A percentile compares a stretch with the other conserved stretches of the same genome.
These are phyloP conservation scores for Ophiostoma populinum DNA, from an alignment of 2,329 filamentous ascomycete genomes.

Conservation along the genomic window DNA sequence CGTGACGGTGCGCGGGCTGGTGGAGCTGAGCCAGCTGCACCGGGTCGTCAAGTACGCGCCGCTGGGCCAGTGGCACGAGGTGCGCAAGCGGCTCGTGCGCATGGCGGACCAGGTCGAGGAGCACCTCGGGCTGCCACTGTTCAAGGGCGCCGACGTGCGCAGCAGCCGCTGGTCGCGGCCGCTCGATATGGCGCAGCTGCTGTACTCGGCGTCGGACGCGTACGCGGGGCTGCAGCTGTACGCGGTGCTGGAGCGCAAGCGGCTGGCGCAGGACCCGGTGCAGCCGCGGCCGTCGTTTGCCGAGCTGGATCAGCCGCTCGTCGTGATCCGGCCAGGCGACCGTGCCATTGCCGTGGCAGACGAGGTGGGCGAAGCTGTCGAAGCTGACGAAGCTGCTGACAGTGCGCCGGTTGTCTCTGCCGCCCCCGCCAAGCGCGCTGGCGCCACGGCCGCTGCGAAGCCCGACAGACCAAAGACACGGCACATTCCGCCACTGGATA, in stretches of 20 bases:
- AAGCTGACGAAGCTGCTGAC: background rate
- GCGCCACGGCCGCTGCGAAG: no score
- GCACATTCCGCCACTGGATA: no score
- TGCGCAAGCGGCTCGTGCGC: conserved; percentile 50
- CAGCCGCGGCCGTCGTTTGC: conserved; percentile 54
- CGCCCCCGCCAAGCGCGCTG: no score
- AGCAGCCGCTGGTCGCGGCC: conserved; percentile 55
- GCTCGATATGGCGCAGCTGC: conserved; percentile 46
- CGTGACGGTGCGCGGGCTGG: conserved; percentile 46
- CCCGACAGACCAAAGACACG: no score
- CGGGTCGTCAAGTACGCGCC: conserved; percentile 54
- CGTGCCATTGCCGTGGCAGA: conserved; percentile 16
- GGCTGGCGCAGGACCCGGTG: conserved; percentile 46
- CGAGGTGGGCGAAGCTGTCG: conserved; percentile 15
- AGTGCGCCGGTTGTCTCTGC: no score
- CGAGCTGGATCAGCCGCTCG: conserved; percentile 49
- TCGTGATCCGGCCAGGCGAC: conserved; percentile 27
- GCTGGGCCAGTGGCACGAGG: conserved; percentile 28
- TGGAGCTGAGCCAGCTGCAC: conserved; percentile 73
- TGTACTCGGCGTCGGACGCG: conserved; percentile 65
- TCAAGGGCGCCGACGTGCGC: conserved; percentile 54
- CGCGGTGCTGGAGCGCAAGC: conserved; percentile 49
- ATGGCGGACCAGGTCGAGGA: conserved; percentile 55
- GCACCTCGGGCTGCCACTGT: conserved; percentile 54
- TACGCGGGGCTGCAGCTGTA: conserved; percentile 66